Evolutionary conservation across 2,329 filamentous ascomycete species (phyloP), one percentile per base, ranked within the genome.

Genomic region (Microcera coccophila): DNA sequence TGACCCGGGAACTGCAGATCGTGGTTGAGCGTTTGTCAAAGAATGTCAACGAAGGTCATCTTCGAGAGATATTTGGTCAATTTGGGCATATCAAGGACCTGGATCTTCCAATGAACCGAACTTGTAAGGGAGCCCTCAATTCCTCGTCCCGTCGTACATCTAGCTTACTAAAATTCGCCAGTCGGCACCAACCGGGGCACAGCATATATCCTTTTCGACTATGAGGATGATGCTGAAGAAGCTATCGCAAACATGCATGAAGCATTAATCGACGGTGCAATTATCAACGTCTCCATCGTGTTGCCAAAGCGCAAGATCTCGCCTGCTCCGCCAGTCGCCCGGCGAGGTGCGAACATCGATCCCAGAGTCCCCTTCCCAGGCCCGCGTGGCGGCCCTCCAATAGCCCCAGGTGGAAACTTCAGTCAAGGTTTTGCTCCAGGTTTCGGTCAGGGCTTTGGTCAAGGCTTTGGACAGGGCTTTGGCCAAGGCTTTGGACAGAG

Each of bases 221-320:
- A 85, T 52, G 80, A 90, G 51, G 74, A 79, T 38, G 85, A 91
- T 50, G 91, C 93, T 18, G 89, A 96, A 67, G 75, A 82, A 12
- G 93, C 93, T 20, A 94, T 96, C 55, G 82, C 90, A 15, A 87
- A 95, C 63, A 97, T 98, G 93, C 93, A 98, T 66, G 93, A 98
- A 69, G 89, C 87, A n/a, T 87, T 95, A 61, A 71, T 95, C 20
- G 90, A 96, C 64, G 90, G 90, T 39, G 81, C 84, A 17, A 75
- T 82, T 29, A 83, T 96, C 59, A 85, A 85, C 59, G 90, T 96
- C 37, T 93, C 87, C 34, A 93, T 96, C 53, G 88, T 95, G 19
- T 74, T 95, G 26, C 89, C 89, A 1, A 81, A 86, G 38, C 82
- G 86, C 58, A 88, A 89, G 55, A 87, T 95, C 59, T 90, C 87